Conservation (phyloP, 106 monocot species). For the Apostasia ramifera region DNA sequence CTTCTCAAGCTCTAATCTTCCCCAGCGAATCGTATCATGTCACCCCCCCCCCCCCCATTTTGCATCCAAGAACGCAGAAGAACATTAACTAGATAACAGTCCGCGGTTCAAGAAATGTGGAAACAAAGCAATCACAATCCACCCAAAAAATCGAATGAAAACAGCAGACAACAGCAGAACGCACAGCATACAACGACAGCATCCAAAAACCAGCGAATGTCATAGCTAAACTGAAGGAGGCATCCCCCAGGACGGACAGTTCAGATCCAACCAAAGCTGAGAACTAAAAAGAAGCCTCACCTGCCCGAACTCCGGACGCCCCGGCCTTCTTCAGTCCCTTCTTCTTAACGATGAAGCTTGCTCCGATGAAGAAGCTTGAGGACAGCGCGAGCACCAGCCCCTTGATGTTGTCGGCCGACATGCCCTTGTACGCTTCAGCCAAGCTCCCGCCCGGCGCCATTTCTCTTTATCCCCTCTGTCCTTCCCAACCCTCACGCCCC, state of each 20-base stretch:
- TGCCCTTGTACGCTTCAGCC: conserved; percentile 24
- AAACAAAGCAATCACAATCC: too few species aligned
- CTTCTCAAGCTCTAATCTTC: too few species aligned
- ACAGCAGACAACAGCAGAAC: not conserved
- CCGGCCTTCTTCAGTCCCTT: conserved; percentile 89
- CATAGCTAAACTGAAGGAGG: not conserved
- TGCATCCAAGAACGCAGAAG: too few species aligned
- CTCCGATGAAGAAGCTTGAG: conserved; percentile 70
- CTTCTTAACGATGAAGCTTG: conserved; percentile 78
- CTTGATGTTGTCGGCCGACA: conserved; percentile 70
- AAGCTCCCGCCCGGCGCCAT: conserved; percentile 11
- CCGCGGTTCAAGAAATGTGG: too few species aligned
- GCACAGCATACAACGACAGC: not conserved
- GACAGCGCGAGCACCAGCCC: conserved; percentile 67
- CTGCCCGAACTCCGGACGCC: conserved; percentile 75
- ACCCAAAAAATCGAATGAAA: conserved; percentile 1
- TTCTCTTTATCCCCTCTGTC: not conserved
- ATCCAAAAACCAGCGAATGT: not conserved
- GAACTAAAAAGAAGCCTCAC: conserved; percentile 21
- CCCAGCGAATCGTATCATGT: too few species aligned
- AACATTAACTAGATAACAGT: too few species aligned
- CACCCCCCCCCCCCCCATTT: too few species aligned
- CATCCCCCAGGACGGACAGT: not conserved
- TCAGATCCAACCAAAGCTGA: not conserved
- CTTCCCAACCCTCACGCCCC: not conserved